Conservation (phyloP, 257 asterid genomes). For the Salvia miltiorrhiza region DNA sequence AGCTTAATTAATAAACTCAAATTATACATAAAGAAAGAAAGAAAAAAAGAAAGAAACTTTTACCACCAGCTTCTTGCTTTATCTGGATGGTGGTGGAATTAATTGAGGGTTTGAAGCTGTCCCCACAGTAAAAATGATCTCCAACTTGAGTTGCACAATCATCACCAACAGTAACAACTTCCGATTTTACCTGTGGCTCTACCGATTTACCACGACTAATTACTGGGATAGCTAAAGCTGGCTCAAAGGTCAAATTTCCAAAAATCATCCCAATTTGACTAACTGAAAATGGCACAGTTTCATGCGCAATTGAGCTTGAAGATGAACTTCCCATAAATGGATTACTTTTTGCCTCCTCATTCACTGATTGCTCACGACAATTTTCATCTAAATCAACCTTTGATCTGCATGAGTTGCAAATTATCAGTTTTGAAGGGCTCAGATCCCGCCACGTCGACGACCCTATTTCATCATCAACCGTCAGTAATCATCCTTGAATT, state of each 20-base stretch:
- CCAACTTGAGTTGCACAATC: neutral
- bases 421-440: neutral
- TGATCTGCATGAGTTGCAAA: conserved; percentile 30
- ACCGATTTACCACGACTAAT: neutral
- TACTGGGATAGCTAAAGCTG: conserved; percentile 1
- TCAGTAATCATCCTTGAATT: neutral
- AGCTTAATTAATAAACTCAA: neutral
- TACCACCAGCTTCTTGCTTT: conserved; percentile 31
- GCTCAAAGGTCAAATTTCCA: conserved; percentile 24
- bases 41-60: neutral
- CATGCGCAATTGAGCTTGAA: conserved; percentile 6
- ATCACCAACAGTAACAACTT: neutral
- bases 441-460: conserved; percentile 20
- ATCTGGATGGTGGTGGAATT: conserved; percentile 1
- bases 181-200: neutral
- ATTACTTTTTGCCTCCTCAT: neutral
- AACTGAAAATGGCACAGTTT: conserved; percentile 10
- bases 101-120: conserved; percentile 11
- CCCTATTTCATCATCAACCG: neutral
- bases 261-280: conserved; percentile 20
- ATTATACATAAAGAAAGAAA: neutral
- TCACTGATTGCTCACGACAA: neutral
- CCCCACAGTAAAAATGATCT: conserved; percentile 1
- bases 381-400: neutral
- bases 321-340: neutral